Percentiles rank a stretch among this genome's conserved stretches.
Conservation (phyloP, 1,284 basidiomycete species). For the Rhodotorula sp. region DNA sequence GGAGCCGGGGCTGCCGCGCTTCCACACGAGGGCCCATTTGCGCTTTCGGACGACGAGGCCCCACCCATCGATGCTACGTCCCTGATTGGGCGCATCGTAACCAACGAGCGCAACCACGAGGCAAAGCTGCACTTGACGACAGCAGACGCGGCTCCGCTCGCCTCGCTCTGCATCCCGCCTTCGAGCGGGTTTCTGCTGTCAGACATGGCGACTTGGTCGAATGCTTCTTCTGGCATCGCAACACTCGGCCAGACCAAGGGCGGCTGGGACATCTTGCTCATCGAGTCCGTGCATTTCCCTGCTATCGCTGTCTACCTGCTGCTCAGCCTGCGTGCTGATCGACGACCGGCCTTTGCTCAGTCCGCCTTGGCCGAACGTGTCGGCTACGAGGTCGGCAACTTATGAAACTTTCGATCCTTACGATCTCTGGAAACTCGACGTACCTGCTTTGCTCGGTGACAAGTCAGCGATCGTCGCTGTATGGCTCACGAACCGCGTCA, state of each 20-base stretch:
- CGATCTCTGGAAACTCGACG: constrained; percentile 40
- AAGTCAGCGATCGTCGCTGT: constrained; percentile 37
- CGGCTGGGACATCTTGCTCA: constrained; percentile 31
- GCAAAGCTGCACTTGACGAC: not conserved
- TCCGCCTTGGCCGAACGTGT: constrained; percentile 44
- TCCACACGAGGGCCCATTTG: not conserved
- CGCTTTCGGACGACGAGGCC: not conserved
- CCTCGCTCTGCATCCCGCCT: constrained; percentile 20
- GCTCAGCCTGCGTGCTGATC: not conserved
- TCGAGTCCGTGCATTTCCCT: constrained; percentile 23
- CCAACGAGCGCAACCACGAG: not conserved
- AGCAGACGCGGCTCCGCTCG: not conserved
- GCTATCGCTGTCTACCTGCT: not conserved
- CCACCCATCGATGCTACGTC: not conserved
- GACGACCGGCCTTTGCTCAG: constrained; percentile 4
- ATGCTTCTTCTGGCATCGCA: not conserved
- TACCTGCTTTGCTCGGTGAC: constrained; percentile 24
- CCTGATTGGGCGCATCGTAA: constrained; percentile 17
- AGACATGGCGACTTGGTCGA: constrained; percentile 26
- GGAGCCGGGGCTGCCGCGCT: too few relatives aligned
- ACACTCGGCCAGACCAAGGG: not conserved
- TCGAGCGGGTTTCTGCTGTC: constrained; percentile 32
- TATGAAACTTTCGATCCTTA: constrained; percentile 45
- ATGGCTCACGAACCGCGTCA: constrained; percentile 44
- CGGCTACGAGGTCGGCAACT: constrained; percentile 26